phyloP scores from a whole-genome alignment of 768 basidiomycete genomes.

The Boletus sp. region DNA sequence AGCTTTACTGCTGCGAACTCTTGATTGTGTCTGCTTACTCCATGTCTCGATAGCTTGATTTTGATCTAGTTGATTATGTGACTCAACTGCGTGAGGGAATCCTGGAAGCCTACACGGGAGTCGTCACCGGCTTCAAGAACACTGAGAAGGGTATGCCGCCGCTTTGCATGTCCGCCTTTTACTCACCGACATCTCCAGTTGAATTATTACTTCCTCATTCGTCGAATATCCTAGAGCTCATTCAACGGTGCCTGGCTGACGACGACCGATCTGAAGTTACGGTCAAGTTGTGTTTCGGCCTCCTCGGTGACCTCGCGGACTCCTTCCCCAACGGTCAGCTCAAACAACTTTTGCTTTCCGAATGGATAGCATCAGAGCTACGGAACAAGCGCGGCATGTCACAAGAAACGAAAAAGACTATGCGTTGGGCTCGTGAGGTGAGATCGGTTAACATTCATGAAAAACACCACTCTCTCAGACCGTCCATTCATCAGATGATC shows the following conservation, averaged over 20 bases:
- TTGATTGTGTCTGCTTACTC: background rate
- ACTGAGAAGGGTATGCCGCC: conserved; percentile 62
- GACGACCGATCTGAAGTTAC: conserved; percentile 84
- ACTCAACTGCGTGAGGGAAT: conserved; percentile 89
- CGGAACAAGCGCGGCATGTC: conserved; percentile 72
- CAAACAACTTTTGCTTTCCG: conserved; percentile 71
- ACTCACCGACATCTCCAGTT: conserved; percentile 4
- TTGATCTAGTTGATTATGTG: conserved; percentile 91
- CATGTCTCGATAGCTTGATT: conserved; percentile 57
- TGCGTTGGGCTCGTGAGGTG: conserved; percentile 94
- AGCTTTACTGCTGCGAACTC: conserved; percentile 24
- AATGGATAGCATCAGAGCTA: conserved; percentile 77
- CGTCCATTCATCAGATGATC: conserved; percentile 54
- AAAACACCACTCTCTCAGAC: background rate
- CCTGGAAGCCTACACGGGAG: conserved; percentile 93
- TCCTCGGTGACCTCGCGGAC: conserved; percentile 92
- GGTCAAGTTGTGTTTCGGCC: conserved; percentile 73
- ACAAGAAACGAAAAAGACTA: conserved; percentile 79
- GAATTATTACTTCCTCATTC: conserved; percentile 62
- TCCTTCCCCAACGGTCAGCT: conserved; percentile 79
- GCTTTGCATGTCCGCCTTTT: background rate
- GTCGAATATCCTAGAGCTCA: conserved; percentile 72
- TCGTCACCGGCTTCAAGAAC: conserved; percentile 87
- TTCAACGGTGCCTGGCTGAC: conserved; percentile 71
- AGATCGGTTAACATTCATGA: conserved; percentile 16